phyloP scores from a whole-genome alignment of 768 basidiomycete genomes.

The Boletus subcaerulescens region DNA sequence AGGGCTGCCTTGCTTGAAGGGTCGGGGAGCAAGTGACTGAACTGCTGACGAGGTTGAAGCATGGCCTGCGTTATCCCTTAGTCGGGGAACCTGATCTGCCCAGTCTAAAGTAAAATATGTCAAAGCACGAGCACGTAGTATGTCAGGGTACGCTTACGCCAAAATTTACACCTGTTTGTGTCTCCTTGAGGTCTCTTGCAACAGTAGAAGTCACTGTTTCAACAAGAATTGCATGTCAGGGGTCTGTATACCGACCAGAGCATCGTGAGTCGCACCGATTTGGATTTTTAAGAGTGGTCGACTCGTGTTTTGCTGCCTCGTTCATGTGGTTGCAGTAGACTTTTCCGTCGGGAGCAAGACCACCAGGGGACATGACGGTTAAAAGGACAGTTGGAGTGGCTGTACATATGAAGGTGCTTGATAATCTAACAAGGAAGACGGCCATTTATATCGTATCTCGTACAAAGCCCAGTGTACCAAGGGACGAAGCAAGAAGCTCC shows the following conservation, averaged over 20 bases:
- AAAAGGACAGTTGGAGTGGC: not conserved
- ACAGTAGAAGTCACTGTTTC: slow-evolving; percentile 37
- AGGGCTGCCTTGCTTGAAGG: not conserved
- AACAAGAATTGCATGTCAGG: slow-evolving; percentile 5
- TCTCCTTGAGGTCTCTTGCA: slow-evolving; percentile 30
- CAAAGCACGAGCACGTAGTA: not conserved
- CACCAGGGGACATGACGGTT: slow-evolving; percentile 18
- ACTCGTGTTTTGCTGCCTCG: slow-evolving; percentile 30
- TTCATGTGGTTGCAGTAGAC: slow-evolving; percentile 41
- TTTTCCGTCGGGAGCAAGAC: slow-evolving; percentile 26
- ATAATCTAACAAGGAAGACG: not conserved
- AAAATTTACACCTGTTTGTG: slow-evolving; percentile 34
- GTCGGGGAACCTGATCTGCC: slow-evolving; percentile 28
- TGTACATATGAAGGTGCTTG: no score
- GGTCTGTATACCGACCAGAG: not conserved
- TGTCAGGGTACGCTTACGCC: slow-evolving; percentile 27
- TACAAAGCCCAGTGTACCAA: slow-evolving; percentile 76
- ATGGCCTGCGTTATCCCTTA: not conserved
- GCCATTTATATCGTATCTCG: slow-evolving; percentile 52
- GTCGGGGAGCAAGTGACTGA: not conserved
- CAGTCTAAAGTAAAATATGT: slow-evolving; percentile 25
- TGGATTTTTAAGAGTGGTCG: slow-evolving; percentile 33
- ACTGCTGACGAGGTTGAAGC: not conserved
- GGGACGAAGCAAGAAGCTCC: slow-evolving; percentile 67
- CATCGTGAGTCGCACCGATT: slow-evolving; percentile 35